These are phyloP conservation scores for Aspergillus carlsbadensis DNA, from an alignment of 495 filamentous ascomycete species.

Conservation along the genomic window DNA sequence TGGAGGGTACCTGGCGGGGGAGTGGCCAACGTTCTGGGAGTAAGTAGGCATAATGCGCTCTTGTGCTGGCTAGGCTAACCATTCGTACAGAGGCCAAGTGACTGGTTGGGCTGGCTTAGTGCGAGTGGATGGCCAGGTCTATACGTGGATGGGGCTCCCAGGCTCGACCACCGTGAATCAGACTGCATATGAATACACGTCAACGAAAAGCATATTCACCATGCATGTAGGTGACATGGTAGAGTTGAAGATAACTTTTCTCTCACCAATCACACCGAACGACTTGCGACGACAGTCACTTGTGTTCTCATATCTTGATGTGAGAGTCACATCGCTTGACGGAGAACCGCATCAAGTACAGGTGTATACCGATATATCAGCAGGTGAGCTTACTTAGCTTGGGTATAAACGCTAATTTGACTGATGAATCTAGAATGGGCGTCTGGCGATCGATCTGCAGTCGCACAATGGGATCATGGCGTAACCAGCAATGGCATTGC, in stretches of 20 bases:
- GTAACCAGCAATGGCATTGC: slow-evolving; percentile 40
- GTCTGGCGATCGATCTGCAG: slow-evolving; percentile 48
- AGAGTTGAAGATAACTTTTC: slow-evolving; percentile 56
- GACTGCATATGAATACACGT: slow-evolving; percentile 55
- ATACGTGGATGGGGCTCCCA: slow-evolving; percentile 57
- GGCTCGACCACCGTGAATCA: slow-evolving; percentile 46
- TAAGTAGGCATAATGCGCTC: slow-evolving; percentile 30
- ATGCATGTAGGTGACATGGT: slow-evolving; percentile 48
- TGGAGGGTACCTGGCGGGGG: slow-evolving; percentile 57
- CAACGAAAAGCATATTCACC: slow-evolving; percentile 57
- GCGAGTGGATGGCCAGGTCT: slow-evolving; percentile 53
- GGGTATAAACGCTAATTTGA: slow-evolving; percentile 8
- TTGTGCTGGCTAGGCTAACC: background rate
- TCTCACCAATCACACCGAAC: slow-evolving; percentile 56
- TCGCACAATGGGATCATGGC: slow-evolving; percentile 56
- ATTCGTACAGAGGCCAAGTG: slow-evolving; percentile 40
- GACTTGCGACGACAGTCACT: slow-evolving; percentile 57
- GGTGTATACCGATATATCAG: slow-evolving; percentile 60
- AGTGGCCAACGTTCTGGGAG: slow-evolving; percentile 59
- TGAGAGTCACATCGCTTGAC: slow-evolving; percentile 53
- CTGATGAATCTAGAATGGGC: slow-evolving; percentile 49
- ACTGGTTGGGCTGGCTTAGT: slow-evolving; percentile 57
- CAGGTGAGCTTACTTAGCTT: slow-evolving; percentile 40
- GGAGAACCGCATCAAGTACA: slow-evolving; percentile 54
- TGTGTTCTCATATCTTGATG: slow-evolving; percentile 55